These are phyloP conservation scores for Phytophthora crassamura DNA, from an alignment of 352 stramenopile species.

Conservation along the genomic window DNA sequence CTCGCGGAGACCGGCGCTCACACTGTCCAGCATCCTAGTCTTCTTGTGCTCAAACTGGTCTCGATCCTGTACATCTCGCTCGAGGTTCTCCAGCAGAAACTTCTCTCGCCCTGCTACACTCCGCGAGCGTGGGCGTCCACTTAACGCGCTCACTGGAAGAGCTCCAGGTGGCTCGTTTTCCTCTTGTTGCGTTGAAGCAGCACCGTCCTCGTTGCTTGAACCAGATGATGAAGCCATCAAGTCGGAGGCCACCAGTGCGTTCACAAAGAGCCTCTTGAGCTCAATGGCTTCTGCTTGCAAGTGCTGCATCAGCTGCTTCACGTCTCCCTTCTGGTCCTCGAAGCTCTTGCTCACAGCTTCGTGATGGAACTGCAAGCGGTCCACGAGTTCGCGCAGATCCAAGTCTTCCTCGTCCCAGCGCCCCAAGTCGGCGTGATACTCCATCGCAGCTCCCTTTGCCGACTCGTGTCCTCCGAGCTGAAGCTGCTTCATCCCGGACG, in stretches of 20 bases:
- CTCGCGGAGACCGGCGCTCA: conserved; percentile 35
- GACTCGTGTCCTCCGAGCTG: conserved; percentile 22
- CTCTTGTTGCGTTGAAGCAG: background rate
- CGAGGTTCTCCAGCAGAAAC: conserved; percentile 55
- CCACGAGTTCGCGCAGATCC: conserved; percentile 75
- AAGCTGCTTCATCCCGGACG: conserved; percentile 21
- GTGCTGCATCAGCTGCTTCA: conserved; percentile 65
- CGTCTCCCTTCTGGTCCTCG: conserved; percentile 73
- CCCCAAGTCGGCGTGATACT: conserved; percentile 63
- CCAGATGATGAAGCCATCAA: conserved; percentile 6
- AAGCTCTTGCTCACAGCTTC: conserved; percentile 79
- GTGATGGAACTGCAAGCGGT: conserved; percentile 81
- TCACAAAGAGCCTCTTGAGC: conserved; percentile 73
- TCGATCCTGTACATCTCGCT: conserved; percentile 45
- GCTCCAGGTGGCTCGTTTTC: conserved; percentile 1
- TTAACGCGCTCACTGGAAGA: conserved; percentile 26
- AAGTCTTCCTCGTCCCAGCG: conserved; percentile 82
- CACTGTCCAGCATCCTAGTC: conserved; percentile 16
- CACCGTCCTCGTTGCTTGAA: background rate
- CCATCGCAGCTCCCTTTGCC: conserved; percentile 17
- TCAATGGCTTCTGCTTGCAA: conserved; percentile 72
- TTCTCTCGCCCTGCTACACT: conserved; percentile 37
- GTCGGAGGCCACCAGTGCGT: conserved; percentile 50
- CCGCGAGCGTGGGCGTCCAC: conserved; percentile 30
- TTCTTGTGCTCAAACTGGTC: conserved; percentile 38